These are phyloP conservation scores for barrel medic (Medicago truncatula) DNA, from an alignment of 306 rosid species.

Conservation along the genomic window DNA sequence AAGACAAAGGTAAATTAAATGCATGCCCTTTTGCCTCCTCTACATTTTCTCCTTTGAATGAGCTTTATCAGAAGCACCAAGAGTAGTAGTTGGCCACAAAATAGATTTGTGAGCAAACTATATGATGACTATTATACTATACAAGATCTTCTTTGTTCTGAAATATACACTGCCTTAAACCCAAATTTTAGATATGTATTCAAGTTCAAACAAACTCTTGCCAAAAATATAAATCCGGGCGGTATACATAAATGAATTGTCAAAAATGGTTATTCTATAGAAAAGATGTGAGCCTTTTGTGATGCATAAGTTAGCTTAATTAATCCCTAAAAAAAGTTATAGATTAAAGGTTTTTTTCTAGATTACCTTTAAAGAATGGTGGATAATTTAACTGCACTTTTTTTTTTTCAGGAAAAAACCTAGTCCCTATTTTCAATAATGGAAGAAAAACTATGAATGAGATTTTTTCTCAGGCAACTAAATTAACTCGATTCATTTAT, in stretches of 20 bases:
- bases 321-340: too few species aligned
- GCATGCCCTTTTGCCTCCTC: conserved; percentile 33
- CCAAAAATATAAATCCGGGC: neutral
- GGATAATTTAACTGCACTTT: too few species aligned
- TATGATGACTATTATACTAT: neutral
- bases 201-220: neutral
- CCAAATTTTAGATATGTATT: too few species aligned
- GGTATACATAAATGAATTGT: neutral
- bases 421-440: too few species aligned
- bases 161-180: neutral
- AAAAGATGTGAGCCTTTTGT: neutral
- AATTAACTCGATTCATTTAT: too few species aligned
- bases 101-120: neutral
- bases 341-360: too few species aligned
- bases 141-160: neutral
- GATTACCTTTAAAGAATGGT: too few species aligned
- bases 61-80: conserved; percentile 43
- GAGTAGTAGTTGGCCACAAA: conserved; percentile 16
- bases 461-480: too few species aligned
- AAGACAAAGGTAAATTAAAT: conserved; percentile 29
- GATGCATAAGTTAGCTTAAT: too few species aligned
- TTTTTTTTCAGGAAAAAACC: too few species aligned
- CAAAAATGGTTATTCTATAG: neutral
- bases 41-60: conserved; percentile 28
- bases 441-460: too few species aligned